Evolutionary conservation across 2,329 filamentous ascomycete species (phyloP).

Genomic region (Apiospora malaysiana): DNA sequence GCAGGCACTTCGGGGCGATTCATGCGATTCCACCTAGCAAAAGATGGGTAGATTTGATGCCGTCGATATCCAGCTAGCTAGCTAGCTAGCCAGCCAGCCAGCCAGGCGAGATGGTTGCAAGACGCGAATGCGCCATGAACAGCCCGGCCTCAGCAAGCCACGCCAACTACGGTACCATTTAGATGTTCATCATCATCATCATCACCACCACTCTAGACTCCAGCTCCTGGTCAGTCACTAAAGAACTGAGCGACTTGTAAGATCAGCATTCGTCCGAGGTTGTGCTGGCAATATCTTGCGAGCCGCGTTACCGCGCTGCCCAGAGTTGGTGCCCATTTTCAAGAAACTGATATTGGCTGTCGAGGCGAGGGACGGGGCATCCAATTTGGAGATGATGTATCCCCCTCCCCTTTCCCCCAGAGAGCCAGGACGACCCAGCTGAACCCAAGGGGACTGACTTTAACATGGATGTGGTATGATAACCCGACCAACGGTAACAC

Average conservation of each 20-base stretch:
- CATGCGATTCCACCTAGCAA: neutral
- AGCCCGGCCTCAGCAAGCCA: constrained; percentile 2
- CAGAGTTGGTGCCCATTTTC: neutral
- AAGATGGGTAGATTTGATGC: neutral
- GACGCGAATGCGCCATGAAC: neutral
- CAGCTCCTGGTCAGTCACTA: neutral
- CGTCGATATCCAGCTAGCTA: neutral
- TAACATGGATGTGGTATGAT: neutral
- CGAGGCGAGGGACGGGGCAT: neutral
- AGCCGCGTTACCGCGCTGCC: neutral
- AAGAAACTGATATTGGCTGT: neutral
- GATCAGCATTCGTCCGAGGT: neutral
- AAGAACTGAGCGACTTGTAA: neutral
- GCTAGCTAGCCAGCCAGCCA: neutral
- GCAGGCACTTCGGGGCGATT: neutral
- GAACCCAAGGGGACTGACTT: neutral
- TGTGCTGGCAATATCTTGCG: constrained; percentile 3
- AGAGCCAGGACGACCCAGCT: neutral
- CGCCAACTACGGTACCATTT: neutral
- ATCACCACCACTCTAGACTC: neutral
- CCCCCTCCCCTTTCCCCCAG: no score
- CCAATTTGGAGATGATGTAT: neutral
- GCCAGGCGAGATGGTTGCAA: neutral
- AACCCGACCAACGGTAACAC: neutral
- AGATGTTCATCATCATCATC: neutral